phyloP scores from a whole-genome alignment of 2,329 filamentous ascomycete genomes.

The Calonectria pauciramosa region DNA sequence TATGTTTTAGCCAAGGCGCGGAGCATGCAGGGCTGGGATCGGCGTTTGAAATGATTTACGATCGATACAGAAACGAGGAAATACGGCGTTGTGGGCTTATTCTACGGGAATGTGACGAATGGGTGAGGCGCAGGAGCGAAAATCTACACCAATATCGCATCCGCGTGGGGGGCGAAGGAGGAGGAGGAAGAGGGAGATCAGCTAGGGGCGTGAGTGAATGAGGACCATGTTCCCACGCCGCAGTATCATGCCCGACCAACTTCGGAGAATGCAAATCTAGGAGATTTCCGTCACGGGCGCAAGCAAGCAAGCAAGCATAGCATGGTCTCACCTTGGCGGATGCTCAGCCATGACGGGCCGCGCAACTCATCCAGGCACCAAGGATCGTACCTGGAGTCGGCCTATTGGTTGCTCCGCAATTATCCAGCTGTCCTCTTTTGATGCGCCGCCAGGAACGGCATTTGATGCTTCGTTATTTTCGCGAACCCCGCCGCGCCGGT shows the following conservation, averaged over 20 bases:
- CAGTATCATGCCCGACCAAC: not conserved
- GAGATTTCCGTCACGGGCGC: conserved; percentile 10
- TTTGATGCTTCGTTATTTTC: not conserved
- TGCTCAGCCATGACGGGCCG: conserved; percentile 20
- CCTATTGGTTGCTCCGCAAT: conserved; percentile 5
- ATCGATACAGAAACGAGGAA: conserved; percentile 2
- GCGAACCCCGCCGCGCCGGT: not conserved
- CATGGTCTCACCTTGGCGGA: not conserved
- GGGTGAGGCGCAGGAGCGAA: conserved; percentile 12
- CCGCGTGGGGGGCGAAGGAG: not conserved
- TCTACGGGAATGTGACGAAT: conserved; percentile 8
- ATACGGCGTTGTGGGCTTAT: conserved; percentile 32
- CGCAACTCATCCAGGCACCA: conserved; percentile 16
- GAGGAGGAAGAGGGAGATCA: not conserved
- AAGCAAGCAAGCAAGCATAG: not conserved
- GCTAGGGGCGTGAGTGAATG: conserved; percentile 1
- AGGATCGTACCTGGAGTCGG: not conserved
- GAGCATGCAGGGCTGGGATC: not conserved
- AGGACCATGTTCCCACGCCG: not conserved
- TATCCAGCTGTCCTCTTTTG: not conserved
- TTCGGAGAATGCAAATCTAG: not conserved
- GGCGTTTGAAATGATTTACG: conserved; percentile 31
- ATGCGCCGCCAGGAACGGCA: not conserved
- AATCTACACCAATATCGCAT: not conserved
- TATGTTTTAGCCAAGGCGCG: conserved; percentile 16